Base-by-base conservation (phyloP, 495 filamentous ascomycete species). In the Penicillium bovifimosum region DNA sequence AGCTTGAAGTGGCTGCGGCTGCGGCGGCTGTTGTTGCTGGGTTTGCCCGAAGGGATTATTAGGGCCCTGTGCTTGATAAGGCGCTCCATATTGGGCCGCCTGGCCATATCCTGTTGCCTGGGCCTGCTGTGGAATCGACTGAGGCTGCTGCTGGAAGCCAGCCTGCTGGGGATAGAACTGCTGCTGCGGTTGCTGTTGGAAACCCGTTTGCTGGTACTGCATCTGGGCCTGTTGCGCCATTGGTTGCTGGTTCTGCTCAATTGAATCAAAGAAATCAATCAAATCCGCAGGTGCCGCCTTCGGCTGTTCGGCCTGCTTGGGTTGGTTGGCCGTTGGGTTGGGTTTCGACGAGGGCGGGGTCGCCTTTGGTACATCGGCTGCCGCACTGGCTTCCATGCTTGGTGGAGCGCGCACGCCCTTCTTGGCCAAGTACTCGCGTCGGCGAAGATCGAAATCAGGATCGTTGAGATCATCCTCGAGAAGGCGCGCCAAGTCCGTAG, bases 251-350 rank as follows among this genome's bases (percentile, higher is more conserved):
- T 92, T 91, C 60, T 88, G 86, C 60, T 97, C 91, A 62, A 99
- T 97, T 2, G 92, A 92, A 53, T 93, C 93, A 64, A 99, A 99
- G 67, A 99, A 96, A 66, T 99, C 93, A 60, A 99, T 99, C 46
- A 99, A 73, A 71, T 97, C 88, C 41, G 85, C 77, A 0, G 86
- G 85, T 3, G 83, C 81, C 50, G 84, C 85, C 18, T 77, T 71
- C 52, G 68, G 63, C 56, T 64, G 59, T 53, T 62, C 55, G 9
- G 56, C 40, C 24, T 46, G 53, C 41, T 57, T 50, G 9, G 59
- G 49, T 24, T 66, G 54, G 14, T 66, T 61, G 3, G 33, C 28
- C 24, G 56, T 48, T n/a, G 67, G 54, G n/a, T 66, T 61, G 0
- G 38, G 17, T 14, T 24, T 13, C 17, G 48, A 29, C 5, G 47